These are phyloP conservation scores for Gilbertella persicaria DNA, from an alignment of 371 early-diverging fungal species.

Conservation along the genomic window DNA sequence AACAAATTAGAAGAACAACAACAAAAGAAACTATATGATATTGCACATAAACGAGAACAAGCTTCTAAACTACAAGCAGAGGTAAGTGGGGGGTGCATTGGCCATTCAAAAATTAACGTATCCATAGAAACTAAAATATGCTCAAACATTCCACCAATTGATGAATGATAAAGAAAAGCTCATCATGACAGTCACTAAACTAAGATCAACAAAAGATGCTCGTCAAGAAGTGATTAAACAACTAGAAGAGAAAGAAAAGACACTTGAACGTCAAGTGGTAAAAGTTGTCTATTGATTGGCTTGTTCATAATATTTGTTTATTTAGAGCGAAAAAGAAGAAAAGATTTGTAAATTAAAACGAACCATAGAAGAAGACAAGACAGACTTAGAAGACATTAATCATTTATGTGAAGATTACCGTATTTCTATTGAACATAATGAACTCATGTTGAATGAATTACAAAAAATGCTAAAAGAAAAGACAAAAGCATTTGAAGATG, in stretches of 20 bases:
- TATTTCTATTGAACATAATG: slow-evolving; percentile 21
- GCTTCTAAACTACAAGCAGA: slow-evolving; percentile 74
- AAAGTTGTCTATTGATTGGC: not conserved
- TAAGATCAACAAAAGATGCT: slow-evolving; percentile 77
- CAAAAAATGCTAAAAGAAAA: slow-evolving; percentile 59
- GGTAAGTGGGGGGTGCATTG: slow-evolving; percentile 10
- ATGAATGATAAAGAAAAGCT: slow-evolving; percentile 71
- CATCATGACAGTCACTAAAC: slow-evolving; percentile 62
- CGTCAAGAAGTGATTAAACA: slow-evolving; percentile 79
- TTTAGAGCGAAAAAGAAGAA: slow-evolving; percentile 22
- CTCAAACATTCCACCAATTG: slow-evolving; percentile 69
- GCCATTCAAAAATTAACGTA: not conserved
- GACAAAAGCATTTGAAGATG: slow-evolving; percentile 57
- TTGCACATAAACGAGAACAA: slow-evolving; percentile 78
- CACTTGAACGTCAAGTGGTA: slow-evolving; percentile 63
- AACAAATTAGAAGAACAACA: slow-evolving; percentile 80
- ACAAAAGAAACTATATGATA: slow-evolving; percentile 70
- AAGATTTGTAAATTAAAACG: slow-evolving; percentile 17
- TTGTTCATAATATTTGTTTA: not conserved
- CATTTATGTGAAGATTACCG: slow-evolving; percentile 26
- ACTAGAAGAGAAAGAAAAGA: slow-evolving; percentile 78
- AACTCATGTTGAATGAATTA: slow-evolving; percentile 10
- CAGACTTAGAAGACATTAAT: slow-evolving; percentile 22
- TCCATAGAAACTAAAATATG: slow-evolving; percentile 63
- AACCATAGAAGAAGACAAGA: slow-evolving; percentile 24